Evolutionary conservation across 495 filamentous ascomycete species (phyloP).

Genomic region (Trichoderma gamsii): DNA sequence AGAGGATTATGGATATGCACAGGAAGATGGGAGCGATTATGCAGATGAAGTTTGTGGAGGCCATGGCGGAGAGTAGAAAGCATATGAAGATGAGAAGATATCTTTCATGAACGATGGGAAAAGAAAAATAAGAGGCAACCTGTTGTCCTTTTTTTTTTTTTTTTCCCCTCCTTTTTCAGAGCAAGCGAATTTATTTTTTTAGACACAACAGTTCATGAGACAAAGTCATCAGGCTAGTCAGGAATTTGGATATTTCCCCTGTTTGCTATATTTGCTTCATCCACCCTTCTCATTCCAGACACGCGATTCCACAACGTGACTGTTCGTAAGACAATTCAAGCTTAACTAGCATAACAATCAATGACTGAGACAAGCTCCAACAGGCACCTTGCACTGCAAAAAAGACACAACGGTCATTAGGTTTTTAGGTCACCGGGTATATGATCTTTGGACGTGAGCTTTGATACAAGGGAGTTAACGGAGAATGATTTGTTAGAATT

Average conservation of each 20-base stretch:
- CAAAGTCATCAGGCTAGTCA: background rate
- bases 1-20: conserved; percentile 1
- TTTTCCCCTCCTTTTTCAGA: too few relatives aligned
- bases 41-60: background rate
- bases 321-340: background rate
- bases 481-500: background rate
- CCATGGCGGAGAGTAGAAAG: background rate
- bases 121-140: background rate
- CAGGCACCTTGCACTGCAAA: background rate
- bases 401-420: background rate
- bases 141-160: too few relatives aligned
- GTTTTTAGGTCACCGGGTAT: background rate
- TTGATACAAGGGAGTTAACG: background rate
- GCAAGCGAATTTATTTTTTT: background rate
- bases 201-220: background rate
- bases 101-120: background rate
- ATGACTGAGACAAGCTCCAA: background rate
- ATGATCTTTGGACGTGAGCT: too few relatives aligned
- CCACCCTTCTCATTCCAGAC: background rate
- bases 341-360: background rate
- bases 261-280: background rate
- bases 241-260: background rate
- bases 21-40: background rate
- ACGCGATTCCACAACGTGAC: background rate
- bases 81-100: background rate